Conservation (phyloP, 2,329 filamentous ascomycete species). For the Polytolypa hystricis region DNA sequence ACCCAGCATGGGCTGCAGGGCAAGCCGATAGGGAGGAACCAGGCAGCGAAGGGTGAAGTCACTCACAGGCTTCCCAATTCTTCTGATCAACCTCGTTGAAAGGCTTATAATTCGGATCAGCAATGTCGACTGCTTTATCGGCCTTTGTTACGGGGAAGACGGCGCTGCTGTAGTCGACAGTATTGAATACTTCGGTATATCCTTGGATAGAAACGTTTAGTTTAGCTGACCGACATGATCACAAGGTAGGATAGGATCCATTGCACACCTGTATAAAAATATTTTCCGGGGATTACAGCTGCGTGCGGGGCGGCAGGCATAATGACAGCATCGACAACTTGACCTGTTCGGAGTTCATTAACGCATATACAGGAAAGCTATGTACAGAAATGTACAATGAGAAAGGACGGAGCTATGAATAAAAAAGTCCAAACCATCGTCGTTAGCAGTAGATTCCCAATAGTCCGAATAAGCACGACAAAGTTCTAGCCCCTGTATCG, state of each 20-base stretch:
- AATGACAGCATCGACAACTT: conserved; percentile 44
- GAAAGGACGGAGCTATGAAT: too few relatives aligned
- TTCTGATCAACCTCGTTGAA: conserved; percentile 31
- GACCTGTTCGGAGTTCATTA: conserved; percentile 35
- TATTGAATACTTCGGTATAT: conserved; percentile 39
- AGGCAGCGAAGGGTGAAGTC: not conserved
- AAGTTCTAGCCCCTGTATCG: not conserved
- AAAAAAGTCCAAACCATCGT: not conserved
- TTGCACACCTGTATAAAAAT: conserved; percentile 30
- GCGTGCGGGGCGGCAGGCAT: conserved; percentile 31
- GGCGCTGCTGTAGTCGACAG: conserved; percentile 45
- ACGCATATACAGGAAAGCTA: conserved; percentile 12
- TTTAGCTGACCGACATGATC: too few relatives aligned
- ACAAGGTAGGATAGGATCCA: conserved; percentile 14
- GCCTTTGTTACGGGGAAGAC: conserved; percentile 45
- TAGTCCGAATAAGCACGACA: conserved; percentile 35
- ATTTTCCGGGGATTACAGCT: conserved; percentile 31
- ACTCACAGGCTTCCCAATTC: conserved; percentile 40
- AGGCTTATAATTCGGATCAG: conserved; percentile 23
- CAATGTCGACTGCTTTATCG: conserved; percentile 38
- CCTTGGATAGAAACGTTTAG: conserved; percentile 15
- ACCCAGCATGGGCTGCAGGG: too few relatives aligned
- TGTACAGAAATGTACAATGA: too few relatives aligned
- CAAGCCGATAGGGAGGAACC: too few relatives aligned
- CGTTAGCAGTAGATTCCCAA: conserved; percentile 44